phyloP scores from a whole-genome alignment of 345 rosid species.

The Gynandropsis gynandra region DNA sequence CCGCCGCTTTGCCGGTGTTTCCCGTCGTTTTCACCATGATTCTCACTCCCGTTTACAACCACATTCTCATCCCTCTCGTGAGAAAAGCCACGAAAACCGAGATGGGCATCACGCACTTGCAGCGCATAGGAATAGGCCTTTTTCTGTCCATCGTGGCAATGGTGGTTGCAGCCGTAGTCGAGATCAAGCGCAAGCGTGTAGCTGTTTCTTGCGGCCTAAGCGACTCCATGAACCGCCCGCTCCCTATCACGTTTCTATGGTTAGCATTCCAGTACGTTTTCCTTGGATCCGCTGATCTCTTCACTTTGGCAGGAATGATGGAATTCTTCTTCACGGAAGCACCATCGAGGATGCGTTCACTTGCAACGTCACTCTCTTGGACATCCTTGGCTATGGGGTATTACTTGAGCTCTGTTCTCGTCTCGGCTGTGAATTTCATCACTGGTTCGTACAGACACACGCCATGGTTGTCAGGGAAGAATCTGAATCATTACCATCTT shows the following conservation, averaged over 20 bases:
- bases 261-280: conserved; percentile 75
- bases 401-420: conserved; percentile 75
- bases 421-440: conserved; percentile 44
- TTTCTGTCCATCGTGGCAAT: conserved; percentile 65
- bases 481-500: conserved; percentile 73
- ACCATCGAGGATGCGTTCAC: conserved; percentile 72
- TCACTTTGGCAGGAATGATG: conserved; percentile 89
- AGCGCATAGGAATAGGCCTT: conserved; percentile 75
- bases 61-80: conserved; percentile 52
- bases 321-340: conserved; percentile 91
- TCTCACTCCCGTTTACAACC: conserved; percentile 71
- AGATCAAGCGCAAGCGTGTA: conserved; percentile 48
- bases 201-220: conserved; percentile 32
- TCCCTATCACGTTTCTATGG: conserved; percentile 88
- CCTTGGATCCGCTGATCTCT: conserved; percentile 95
- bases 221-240: conserved; percentile 41
- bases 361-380: conserved; percentile 90
- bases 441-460: conserved; percentile 33
- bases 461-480: conserved; percentile 71
- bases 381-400: conserved; percentile 92
- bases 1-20: conserved; percentile 81
- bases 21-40: conserved; percentile 75
- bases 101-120: conserved; percentile 68
- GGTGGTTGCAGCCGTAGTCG: conserved; percentile 75
- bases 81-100: conserved; percentile 54